A percentile compares a stretch with the other conserved stretches of the same genome.
phyloP scores from a whole-genome alignment of 345 rosid genomes.

The Boechera stricta region DNA sequence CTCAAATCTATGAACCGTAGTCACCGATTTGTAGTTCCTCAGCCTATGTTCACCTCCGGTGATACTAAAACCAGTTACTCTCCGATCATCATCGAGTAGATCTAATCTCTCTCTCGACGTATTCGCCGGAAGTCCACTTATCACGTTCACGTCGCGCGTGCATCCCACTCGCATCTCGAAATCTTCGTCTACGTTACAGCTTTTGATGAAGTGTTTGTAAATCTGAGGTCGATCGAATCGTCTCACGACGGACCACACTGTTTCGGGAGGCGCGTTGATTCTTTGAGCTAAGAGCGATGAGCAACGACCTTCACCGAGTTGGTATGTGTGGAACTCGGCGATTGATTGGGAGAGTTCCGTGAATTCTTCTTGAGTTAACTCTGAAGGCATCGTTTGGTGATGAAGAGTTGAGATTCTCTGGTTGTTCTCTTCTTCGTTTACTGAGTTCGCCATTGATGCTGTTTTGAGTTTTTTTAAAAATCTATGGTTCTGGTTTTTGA shows the following conservation, averaged over 20 bases:
- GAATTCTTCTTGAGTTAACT: conserved; percentile 58
- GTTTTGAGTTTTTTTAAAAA: not conserved
- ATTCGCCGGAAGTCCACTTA: conserved; percentile 75
- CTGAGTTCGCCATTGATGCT: conserved; percentile 31
- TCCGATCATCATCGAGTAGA: conserved; percentile 64
- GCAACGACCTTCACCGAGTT: conserved; percentile 55
- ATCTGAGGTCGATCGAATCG: conserved; percentile 73
- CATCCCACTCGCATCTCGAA: conserved; percentile 62
- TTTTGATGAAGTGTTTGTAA: conserved; percentile 84
- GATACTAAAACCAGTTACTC: conserved; percentile 68
- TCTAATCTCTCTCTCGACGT: conserved; percentile 83
- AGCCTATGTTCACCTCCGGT: conserved; percentile 83
- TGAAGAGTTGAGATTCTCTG: conserved; percentile 40
- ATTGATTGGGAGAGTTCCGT: conserved; percentile 47
- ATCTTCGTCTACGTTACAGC: conserved; percentile 53
- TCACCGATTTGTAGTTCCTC: conserved; percentile 78
- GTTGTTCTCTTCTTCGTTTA: not conserved
- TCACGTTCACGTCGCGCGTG: conserved; percentile 71
- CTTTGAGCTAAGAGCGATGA: conserved; percentile 70
- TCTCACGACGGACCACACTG: conserved; percentile 72
- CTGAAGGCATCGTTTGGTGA: conserved; percentile 61
- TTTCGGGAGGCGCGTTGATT: conserved; percentile 55
- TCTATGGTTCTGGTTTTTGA: not conserved
- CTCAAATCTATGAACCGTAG: conserved; percentile 67
- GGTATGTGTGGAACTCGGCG: conserved; percentile 70